These are phyloP conservation scores for Neonectria magnoliae DNA, from an alignment of 2,329 filamentous ascomycete species.

Conservation along the genomic window DNA sequence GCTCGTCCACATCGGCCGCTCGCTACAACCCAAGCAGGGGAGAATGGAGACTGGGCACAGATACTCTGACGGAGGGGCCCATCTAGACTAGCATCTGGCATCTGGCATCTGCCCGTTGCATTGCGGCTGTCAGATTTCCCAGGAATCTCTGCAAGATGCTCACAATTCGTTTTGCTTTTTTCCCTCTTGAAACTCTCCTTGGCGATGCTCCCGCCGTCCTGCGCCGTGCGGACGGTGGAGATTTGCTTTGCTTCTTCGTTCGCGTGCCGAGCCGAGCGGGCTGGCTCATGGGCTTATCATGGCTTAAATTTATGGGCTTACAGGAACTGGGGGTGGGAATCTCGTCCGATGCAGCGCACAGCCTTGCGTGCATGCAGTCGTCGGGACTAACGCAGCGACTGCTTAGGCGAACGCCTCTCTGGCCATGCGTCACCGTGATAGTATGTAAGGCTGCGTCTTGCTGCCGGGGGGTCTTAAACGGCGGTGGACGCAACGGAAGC, in stretches of 20 bases:
- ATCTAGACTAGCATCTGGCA: background rate
- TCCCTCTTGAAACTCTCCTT: background rate
- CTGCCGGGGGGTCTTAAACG: background rate
- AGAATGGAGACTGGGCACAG: background rate
- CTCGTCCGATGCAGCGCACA: constrained; percentile 8
- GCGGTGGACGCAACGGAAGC: constrained; percentile 14
- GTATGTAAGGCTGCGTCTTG: background rate
- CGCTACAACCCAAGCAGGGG: background rate
- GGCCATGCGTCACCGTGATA: background rate
- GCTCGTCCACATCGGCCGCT: constrained; percentile 10
- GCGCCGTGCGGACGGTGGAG: background rate
- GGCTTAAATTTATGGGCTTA: background rate
- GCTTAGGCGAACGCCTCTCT: constrained; percentile 15
- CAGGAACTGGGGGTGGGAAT: constrained; percentile 5
- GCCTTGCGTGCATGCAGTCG: constrained; percentile 22
- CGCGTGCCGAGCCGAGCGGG: constrained; percentile 3
- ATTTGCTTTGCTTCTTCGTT: constrained; percentile 9
- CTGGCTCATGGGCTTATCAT: background rate
- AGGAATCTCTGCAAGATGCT: constrained; percentile 12
- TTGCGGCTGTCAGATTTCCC: constrained; percentile 28
- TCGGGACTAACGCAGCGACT: constrained; percentile 1
- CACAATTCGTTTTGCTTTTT: constrained; percentile 27
- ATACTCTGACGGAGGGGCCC: constrained; percentile 6
- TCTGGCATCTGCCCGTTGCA: constrained; percentile 5
- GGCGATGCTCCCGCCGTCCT: constrained; percentile 10